Base-by-base conservation (phyloP, 2,329 filamentous ascomycete species). In the Fusarium sp. region DNA sequence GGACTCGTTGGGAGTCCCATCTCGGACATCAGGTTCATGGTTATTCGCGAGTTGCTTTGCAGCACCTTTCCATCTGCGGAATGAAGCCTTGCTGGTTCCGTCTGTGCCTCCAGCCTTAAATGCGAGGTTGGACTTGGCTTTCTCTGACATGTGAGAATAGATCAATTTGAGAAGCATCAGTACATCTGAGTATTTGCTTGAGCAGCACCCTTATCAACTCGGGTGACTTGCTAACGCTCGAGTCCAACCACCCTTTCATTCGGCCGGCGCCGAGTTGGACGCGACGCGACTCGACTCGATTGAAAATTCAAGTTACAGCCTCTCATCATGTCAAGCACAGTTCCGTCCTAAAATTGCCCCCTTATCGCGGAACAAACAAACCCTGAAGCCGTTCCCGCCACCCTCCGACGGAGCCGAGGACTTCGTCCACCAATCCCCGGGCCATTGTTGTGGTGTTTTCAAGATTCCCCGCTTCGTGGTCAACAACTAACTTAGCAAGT, bases 401-500 rank as follows among this genome's bases (percentile, higher is more conserved):
- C 73, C 63, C 71, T 66, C 71, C 69, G 67, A 74, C 73, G 73
- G 71, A 74, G 73, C 71, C 73, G 71, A 74, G 70, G 69, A 58
- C 64, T 55, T 70, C 65, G 53, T 54, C 68, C 59, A 72, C 70
- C 71, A 70, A 75, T 63, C 70, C 69, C 69, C 41, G 41, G 53
- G 58, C 54, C 37, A 65, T 59, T 62, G 34, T 51, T 41, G 56
- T 60, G 57, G 62, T 64, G 43, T 51, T 63, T 65, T 63, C 43
- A 68, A 37, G 48, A 71, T 64, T 54, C 71, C 73, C 69, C 72
- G 65, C 69, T 73, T 69, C 54, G 46, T 66, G 55, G 53, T 64
- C 42, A 46, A 63, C 60, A 54, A 70, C 54, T 52, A 52, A 52
- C 28, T 30, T 30, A 30, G 12, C 59, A 61, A 72, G 18, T 10